Evolutionary conservation across 179 eudicot genomes (phyloP), one percentile per base, ranked within the genome.

Genomic region (Heliamphora pulchella): DNA sequence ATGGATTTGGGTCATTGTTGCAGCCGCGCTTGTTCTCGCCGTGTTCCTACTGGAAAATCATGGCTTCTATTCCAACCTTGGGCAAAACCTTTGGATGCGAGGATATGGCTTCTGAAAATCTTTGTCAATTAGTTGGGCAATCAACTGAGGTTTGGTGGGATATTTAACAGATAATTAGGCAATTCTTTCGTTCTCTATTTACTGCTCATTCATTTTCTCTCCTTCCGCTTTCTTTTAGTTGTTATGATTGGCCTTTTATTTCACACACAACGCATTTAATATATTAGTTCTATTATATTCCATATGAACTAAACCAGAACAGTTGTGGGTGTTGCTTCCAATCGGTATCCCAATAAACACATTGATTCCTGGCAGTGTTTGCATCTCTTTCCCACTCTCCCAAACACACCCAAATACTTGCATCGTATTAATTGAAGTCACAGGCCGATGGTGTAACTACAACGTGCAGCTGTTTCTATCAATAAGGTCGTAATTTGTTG

Each of bases 1-100:
- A 67, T 91, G 90, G 90, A 76, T 86, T 82, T 91, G 93, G 92
- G 80, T 87, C 31, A 72, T 79, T 20, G 63, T 85, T 8, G 11
- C 85, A 2, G 79, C 76, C 20, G 43, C 86, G 68, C 57, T 81
- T 66, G 81, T 90, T 76, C 46, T 89, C 50, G 85, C 80, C 51
- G 55, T 92, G 17, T 67, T 87, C 81, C 74, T 85, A 58, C 66
- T 86, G n/a, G 88, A 83, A 41, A 80, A 80, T 62, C 22, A 54
- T 44, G 82, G 88, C 46, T 80, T 82, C 77, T 84, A 80, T 79
- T 59, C 82, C 66, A 73, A 68, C 53, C 76, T 86, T 77, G 77
- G 77, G 67, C 62, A 41, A 6, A 80, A 75, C 58, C 74, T 58
- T 51, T 67, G 55, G 51, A 76, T 39, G 67, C 80, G 46, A 20